Base-by-base conservation (phyloP, 2,329 filamentous ascomycete genomes). In the Venturia carpophila region DNA sequence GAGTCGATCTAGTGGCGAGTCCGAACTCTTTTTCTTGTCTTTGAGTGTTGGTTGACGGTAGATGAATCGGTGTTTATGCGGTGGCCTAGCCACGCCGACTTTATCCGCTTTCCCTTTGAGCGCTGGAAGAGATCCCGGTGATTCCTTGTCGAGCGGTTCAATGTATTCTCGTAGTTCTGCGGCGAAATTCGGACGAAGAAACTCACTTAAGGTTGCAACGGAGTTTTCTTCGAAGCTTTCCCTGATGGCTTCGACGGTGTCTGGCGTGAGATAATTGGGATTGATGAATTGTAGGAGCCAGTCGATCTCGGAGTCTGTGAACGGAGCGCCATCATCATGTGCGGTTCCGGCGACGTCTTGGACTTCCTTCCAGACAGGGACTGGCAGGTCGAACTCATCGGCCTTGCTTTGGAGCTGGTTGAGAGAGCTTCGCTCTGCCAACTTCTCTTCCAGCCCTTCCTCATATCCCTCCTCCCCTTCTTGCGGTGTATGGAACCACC, bases 401-500 rank as follows among this genome's bases (percentile, higher is more conserved):
- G 90, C 90, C 71, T 96, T 91, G 70, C 92, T 75, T 77, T 97
- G 91, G 37, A 99, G 81, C 78, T 97, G 93, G 77, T 92, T 91
- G 69, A 97, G 82, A 71, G 92, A 92, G 76, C 92, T 97, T 76
- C 91, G 91, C 75, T 91, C 88, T 15, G 90, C 91, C 68, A 95
- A 85, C 73, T 88, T 89, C 79, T 95, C 91, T 75, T 97, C 93
- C 64, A 94, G 83, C 4, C 93, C 94, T 73, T 89, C 81, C 70
- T 96, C 86, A 71, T 89, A 99, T 55, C 94, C 94, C 34, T 96
- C 91, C 75, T 99, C 94, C 65, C 93, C 93, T 70, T 90, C 79
- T 77, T 99, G 94, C 0, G 94, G 94, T 68, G 99, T 97, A 76
- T 99, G 94, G 76, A 95, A 99, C 94, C 94, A 99, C 63, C 94